phyloP scores from a whole-genome alignment of 768 basidiomycete genomes.

The Clitopilus passeckerianus region DNA sequence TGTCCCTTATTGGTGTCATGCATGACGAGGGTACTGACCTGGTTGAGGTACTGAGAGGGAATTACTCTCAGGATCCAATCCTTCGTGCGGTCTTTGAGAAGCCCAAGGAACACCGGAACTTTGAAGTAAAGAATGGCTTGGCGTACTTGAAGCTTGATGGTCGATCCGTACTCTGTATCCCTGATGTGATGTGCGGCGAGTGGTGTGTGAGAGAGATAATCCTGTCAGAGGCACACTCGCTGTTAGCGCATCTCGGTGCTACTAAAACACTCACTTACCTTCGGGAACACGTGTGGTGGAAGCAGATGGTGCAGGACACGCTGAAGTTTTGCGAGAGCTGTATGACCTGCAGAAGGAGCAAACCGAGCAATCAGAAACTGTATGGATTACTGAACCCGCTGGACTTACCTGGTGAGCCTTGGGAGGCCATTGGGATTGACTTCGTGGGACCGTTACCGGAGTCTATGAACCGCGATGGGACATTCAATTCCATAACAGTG shows the following conservation, averaged over 20 bases:
- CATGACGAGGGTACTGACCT: no score
- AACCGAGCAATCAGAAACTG: slow-evolving; percentile 10
- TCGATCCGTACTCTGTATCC: no score
- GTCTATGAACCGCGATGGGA: slow-evolving; percentile 5
- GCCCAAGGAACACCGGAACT: slow-evolving; percentile 14
- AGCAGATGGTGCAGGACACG: slow-evolving; percentile 20
- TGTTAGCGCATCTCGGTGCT: slow-evolving; percentile 23
- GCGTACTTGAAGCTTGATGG: slow-evolving; percentile 13
- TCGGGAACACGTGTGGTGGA: slow-evolving; percentile 14
- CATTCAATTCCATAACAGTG: slow-evolving; percentile 12
- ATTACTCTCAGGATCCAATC: no score
- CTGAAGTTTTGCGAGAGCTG: slow-evolving; percentile 21
- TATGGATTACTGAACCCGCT: slow-evolving; percentile 11
- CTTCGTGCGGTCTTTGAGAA: no score
- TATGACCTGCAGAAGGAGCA: slow-evolving; percentile 9
- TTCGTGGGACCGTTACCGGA: slow-evolving; percentile 17
- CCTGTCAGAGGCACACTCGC: slow-evolving; percentile 16
- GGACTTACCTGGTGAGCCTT: slow-evolving; percentile 15
- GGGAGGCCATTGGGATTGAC: slow-evolving; percentile 23
- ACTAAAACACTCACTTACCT: slow-evolving; percentile 25
- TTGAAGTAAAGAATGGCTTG: slow-evolving; percentile 9
- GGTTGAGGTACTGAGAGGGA: no score
- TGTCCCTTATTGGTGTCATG: no score
- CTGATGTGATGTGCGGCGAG: no score
- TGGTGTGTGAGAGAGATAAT: no score